These are phyloP conservation scores for Plasmodium gonderi DNA, from an alignment of 169 alveolate genomes.

Conservation along the genomic window DNA sequence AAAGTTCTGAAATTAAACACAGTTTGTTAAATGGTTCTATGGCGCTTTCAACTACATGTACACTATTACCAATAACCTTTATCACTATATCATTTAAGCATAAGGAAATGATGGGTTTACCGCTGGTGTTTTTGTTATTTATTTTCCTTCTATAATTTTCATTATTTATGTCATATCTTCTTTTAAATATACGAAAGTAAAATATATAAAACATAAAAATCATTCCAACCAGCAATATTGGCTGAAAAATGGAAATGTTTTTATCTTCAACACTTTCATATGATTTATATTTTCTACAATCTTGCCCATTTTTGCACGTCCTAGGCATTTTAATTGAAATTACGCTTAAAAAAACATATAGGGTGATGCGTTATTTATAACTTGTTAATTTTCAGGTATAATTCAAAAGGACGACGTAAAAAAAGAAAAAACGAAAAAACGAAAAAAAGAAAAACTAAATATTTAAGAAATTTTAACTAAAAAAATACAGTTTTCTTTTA, in stretches of 20 bases:
- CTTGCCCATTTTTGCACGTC: slow-evolving; percentile 71
- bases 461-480: background rate
- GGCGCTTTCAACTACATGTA: slow-evolving; percentile 34
- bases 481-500: background rate
- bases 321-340: slow-evolving; percentile 60
- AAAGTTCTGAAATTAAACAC: slow-evolving; percentile 46
- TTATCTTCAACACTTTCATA: slow-evolving; percentile 64
- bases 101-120: slow-evolving; percentile 46
- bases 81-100: slow-evolving; percentile 59
- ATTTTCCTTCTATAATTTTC: slow-evolving; percentile 47
- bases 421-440: background rate
- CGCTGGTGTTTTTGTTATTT: slow-evolving; percentile 23
- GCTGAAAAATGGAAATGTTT: slow-evolving; percentile 45
- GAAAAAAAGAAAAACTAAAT: background rate
- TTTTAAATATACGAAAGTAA: slow-evolving; percentile 55
- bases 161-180: slow-evolving; percentile 37
- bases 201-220: slow-evolving; percentile 53
- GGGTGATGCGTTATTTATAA: background rate
- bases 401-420: too few species aligned
- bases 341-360: slow-evolving; percentile 55
- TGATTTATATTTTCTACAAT: slow-evolving; percentile 71
- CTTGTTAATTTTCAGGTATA: background rate
- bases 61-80: slow-evolving; percentile 39
- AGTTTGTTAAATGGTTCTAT: slow-evolving; percentile 52
- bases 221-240: slow-evolving; percentile 54